Percentiles rank a stretch among this genome's conserved stretches.
Conservation (phyloP, 805 yeast genomes). For the Lipomyces kockii region DNA sequence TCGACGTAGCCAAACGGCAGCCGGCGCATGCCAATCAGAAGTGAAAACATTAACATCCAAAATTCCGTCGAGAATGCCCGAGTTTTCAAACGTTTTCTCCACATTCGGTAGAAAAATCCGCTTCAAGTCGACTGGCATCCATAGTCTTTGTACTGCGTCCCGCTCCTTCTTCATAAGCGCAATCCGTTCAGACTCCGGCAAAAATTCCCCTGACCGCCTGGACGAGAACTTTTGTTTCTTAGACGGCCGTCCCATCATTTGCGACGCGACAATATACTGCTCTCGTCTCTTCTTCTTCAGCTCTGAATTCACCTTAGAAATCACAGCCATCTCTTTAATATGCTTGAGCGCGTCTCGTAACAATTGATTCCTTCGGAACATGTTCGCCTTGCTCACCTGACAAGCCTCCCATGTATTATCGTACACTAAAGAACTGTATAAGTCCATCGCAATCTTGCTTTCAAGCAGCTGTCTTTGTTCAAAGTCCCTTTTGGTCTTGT, state of each 20-base stretch:
- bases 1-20: constrained; percentile 56
- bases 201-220: constrained; percentile 38
- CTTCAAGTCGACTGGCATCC: constrained; percentile 55
- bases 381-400: constrained; percentile 54
- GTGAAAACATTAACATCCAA: constrained; percentile 52
- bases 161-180: constrained; percentile 44
- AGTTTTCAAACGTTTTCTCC: constrained; percentile 43
- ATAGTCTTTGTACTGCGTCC: constrained; percentile 48
- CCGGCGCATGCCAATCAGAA: constrained; percentile 53
- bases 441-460: constrained; percentile 53
- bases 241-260: constrained; percentile 32
- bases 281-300: constrained; percentile 48
- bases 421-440: constrained; percentile 64
- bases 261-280: constrained; percentile 44
- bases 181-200: constrained; percentile 21
- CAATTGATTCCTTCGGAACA: constrained; percentile 45
- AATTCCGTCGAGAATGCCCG: constrained; percentile 39
- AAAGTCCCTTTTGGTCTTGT: constrained; percentile 32
- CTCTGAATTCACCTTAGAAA: constrained; percentile 40
- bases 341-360: constrained; percentile 45
- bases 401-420: constrained; percentile 57
- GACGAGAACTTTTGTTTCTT: constrained; percentile 16
- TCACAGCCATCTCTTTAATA: constrained; percentile 45
- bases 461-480: constrained; percentile 42
- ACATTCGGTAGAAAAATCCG: constrained; percentile 44